A percentile compares a stretch with the other conserved stretches of the same genome.
Conservation (phyloP, 768 basidiomycete species). For the Candolleomyces eurysporus region DNA sequence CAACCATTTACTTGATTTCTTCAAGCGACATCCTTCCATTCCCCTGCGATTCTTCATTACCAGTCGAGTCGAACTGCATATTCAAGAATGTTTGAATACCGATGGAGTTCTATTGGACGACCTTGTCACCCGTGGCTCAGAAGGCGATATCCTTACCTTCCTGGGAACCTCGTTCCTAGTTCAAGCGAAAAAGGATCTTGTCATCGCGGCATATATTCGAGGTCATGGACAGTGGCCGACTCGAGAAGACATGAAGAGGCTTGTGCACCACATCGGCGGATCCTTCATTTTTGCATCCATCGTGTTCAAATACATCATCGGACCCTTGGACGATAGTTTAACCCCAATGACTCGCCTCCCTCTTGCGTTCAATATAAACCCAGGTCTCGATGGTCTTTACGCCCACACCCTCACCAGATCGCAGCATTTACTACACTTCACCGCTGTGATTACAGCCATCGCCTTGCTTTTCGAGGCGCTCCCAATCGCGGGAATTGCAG, state of each 20-base stretch:
- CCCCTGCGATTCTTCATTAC: not conserved
- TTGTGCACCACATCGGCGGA: not conserved
- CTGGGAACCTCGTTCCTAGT: not conserved
- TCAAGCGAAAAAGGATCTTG: not conserved
- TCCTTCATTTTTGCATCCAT: constrained; percentile 20
- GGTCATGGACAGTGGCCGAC: not conserved
- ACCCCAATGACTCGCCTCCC: not conserved
- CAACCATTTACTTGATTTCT: not conserved
- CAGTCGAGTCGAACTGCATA: not conserved
- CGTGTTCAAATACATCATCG: not conserved
- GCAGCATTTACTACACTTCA: not conserved
- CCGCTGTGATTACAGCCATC: not conserved
- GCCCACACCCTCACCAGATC: not conserved
- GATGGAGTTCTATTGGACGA: not conserved
- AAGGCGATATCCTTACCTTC: not conserved
- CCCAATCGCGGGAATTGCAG: not conserved
- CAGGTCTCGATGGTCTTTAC: not conserved
- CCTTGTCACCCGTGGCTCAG: not conserved
- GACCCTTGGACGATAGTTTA: not conserved
- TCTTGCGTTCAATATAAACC: not conserved
- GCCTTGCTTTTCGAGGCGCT: not conserved
- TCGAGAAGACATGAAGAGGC: no score
- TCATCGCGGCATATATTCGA: not conserved
- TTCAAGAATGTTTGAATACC: not conserved
- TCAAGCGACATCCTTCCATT: not conserved